phyloP scores from a whole-genome alignment of 768 basidiomycete species.

The Coprinopsis strossmayeri region DNA sequence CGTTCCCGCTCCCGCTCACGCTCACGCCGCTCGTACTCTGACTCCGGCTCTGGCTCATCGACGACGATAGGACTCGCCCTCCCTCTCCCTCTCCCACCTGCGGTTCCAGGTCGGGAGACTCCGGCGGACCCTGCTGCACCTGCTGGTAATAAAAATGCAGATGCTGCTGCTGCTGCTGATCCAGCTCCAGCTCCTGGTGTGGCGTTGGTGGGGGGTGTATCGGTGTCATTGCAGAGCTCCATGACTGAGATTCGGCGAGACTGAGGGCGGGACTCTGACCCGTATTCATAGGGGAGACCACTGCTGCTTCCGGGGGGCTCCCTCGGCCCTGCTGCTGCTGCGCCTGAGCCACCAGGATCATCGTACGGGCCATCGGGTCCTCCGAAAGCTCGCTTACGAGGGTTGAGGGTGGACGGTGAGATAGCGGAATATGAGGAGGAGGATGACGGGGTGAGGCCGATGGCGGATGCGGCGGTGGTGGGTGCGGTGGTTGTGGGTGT shows the following conservation, averaged over 20 bases:
- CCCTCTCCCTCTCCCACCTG: too few relatives aligned
- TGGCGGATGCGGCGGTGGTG: slow-evolving; percentile 37
- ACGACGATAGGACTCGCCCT: too few relatives aligned
- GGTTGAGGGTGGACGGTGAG: slow-evolving; percentile 27
- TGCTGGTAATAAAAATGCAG: slow-evolving; percentile 21
- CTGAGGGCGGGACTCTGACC: slow-evolving; percentile 67
- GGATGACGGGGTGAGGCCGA: slow-evolving; percentile 19
- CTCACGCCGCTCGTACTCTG: too few relatives aligned
- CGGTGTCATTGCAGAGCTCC: slow-evolving; percentile 80
- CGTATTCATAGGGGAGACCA: slow-evolving; percentile 46
- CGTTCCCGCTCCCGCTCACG: too few relatives aligned
- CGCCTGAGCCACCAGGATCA: too few relatives aligned
- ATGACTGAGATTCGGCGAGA: slow-evolving; percentile 78
- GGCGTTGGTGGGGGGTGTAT: slow-evolving; percentile 14
- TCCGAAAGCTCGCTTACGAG: slow-evolving; percentile 58
- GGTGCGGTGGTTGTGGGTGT: slow-evolving; percentile 15
- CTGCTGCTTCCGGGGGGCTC: slow-evolving; percentile 9
- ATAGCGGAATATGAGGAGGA: slow-evolving; percentile 7
- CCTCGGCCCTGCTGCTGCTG: slow-evolving; percentile 9
- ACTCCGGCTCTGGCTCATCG: too few relatives aligned
- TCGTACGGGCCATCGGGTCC: slow-evolving; percentile 46
- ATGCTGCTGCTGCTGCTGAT: slow-evolving; percentile 12
- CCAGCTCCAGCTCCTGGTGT: slow-evolving; percentile 16
- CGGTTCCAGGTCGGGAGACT: too few relatives aligned
- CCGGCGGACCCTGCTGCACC: too few relatives aligned